Evolutionary conservation across 1,284 basidiomycete genomes (phyloP).

Genomic region (Ganoderma boninense): DNA sequence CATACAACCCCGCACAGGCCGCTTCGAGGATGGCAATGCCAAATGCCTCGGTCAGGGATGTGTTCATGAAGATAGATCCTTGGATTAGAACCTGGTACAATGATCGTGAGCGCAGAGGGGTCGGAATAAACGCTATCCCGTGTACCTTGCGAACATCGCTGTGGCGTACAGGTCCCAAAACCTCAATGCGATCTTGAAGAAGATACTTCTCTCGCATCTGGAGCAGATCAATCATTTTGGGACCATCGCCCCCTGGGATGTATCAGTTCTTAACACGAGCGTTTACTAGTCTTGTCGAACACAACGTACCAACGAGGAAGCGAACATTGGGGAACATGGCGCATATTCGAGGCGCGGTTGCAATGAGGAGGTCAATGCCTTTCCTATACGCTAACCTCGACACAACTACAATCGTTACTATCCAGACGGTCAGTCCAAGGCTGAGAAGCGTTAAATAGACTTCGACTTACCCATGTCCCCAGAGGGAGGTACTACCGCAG

Average conservation of each 20-base stretch:
- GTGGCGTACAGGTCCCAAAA: conserved; percentile 86
- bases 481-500: conserved; percentile 49
- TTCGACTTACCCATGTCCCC: conserved; percentile 20
- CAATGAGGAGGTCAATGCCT: conserved; percentile 95
- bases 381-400: conserved; percentile 97
- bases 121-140: background rate
- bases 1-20: conserved; percentile 92
- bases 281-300: conserved; percentile 30
- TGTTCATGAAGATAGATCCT: conserved; percentile 95
- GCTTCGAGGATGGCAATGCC: conserved; percentile 98
- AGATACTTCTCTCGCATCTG: conserved; percentile 95
- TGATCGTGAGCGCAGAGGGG: conserved; percentile 1
- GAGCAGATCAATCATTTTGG: conserved; percentile 93
- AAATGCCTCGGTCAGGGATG: conserved; percentile 96
- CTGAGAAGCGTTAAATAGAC: background rate
- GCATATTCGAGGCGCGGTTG: conserved; percentile 92
- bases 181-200: conserved; percentile 90
- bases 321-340: conserved; percentile 83
- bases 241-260: conserved; percentile 85
- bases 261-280: background rate
- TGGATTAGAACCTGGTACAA: conserved; percentile 73
- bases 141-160: conserved; percentile 82
- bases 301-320: conserved; percentile 85
- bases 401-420: conserved; percentile 95
- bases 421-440: background rate